Conservation (phyloP, 805 yeast species). For the Pichia ethanolica region DNA sequence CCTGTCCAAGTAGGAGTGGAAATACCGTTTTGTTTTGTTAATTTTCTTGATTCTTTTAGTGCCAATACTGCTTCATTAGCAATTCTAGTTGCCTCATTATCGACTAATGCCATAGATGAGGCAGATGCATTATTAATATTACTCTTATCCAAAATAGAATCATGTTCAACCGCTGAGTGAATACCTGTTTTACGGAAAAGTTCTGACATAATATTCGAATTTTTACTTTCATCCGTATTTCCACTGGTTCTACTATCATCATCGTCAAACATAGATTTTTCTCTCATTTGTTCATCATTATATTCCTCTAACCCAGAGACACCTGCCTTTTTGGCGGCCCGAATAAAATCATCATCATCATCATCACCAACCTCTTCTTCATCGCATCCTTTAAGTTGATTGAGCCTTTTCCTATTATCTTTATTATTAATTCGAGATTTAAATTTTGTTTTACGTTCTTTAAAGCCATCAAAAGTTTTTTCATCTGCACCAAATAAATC, state of each 20-base stretch:
- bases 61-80: conserved; percentile 59
- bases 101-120: conserved; percentile 48
- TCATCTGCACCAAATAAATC: conserved; percentile 49
- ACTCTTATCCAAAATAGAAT: conserved; percentile 50
- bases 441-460: conserved; percentile 29
- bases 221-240: conserved; percentile 31
- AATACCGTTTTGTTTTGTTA: conserved; percentile 39
- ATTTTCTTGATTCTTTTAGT: conserved; percentile 51
- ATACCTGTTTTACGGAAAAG: conserved; percentile 58
- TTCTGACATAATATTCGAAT: conserved; percentile 64
- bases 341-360: conserved; percentile 66
- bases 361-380: conserved; percentile 69
- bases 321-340: conserved; percentile 60
- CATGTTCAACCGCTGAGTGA: conserved; percentile 73
- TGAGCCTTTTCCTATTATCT: conserved; percentile 14
- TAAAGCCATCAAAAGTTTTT: conserved; percentile 28
- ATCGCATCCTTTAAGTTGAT: conserved; percentile 22
- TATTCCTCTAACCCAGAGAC: conserved; percentile 65
- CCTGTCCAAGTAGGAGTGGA: conserved; percentile 98
- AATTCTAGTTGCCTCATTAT: conserved; percentile 53
- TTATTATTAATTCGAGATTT: conserved; percentile 4
- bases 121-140: conserved; percentile 25
- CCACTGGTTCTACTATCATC: conserved; percentile 8
- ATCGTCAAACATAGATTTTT: conserved; percentile 13
- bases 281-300: conserved; percentile 22